Evolutionary conservation across 345 rosid genomes (phyloP).

Genomic region (Capsella bursapastoris): DNA sequence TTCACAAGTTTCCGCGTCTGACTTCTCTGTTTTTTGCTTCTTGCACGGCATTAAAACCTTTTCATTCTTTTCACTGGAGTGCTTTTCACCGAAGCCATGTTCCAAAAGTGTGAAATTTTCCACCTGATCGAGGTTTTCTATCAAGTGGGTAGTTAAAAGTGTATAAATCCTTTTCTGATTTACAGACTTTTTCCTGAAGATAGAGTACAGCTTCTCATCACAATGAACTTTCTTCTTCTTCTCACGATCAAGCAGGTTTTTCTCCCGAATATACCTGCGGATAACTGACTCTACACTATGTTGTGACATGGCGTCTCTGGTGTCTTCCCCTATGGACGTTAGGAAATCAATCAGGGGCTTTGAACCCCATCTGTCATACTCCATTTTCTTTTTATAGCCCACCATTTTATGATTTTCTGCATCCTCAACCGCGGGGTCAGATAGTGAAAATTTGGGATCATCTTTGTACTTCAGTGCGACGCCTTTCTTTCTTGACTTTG

Average conservation of each 20-base stretch:
- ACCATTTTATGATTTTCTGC: not conserved
- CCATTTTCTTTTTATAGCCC: constrained; percentile 36
- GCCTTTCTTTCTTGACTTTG: constrained; percentile 39
- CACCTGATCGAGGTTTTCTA: constrained; percentile 43
- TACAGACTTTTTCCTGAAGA: constrained; percentile 52
- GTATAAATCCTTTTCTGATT: constrained; percentile 38
- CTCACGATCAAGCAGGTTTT: constrained; percentile 41
- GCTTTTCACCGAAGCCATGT: constrained; percentile 23
- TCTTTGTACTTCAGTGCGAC: constrained; percentile 17
- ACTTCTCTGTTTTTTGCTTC: constrained; percentile 39
- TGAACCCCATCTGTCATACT: constrained; percentile 57
- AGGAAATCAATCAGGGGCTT: constrained; percentile 60
- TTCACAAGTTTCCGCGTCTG: constrained; percentile 15
- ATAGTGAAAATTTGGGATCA: constrained; percentile 21
- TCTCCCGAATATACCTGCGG: constrained; percentile 41
- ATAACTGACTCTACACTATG: constrained; percentile 47
- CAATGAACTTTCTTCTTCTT: constrained; percentile 49
- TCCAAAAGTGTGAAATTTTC: constrained; percentile 37
- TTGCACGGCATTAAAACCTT: constrained; percentile 31
- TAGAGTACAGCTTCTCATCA: constrained; percentile 51
- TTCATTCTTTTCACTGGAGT: constrained; percentile 31
- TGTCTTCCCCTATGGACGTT: constrained; percentile 52
- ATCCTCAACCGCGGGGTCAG: constrained; percentile 40
- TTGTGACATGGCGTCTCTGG: constrained; percentile 46
- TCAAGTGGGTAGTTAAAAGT: constrained; percentile 49